phyloP scores from a whole-genome alignment of 805 yeast genomes.

The Saccharomycopsis schoenii region DNA sequence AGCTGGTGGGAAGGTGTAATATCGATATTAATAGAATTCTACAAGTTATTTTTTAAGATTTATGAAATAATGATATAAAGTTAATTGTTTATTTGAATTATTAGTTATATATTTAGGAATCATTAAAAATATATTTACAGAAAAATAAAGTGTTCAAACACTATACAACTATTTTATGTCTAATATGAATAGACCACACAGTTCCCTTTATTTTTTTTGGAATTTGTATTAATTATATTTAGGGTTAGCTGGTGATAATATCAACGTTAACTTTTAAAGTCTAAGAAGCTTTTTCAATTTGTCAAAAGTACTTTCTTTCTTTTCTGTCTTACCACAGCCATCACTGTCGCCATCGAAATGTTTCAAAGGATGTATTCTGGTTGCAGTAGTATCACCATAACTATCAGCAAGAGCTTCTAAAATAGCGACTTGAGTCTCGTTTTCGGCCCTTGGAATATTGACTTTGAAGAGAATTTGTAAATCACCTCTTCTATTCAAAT shows the following conservation, averaged over 20 bases:
- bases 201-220: not conserved
- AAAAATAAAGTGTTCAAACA: not conserved
- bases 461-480: slow-evolving; percentile 67
- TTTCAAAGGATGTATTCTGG: slow-evolving; percentile 46
- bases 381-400: slow-evolving; percentile 70
- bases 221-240: not conserved
- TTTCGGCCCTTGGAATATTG: slow-evolving; percentile 60
- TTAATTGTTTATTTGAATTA: not conserved
- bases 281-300: slow-evolving; percentile 14
- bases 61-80: not conserved
- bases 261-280: not conserved
- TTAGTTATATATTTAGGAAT: not conserved
- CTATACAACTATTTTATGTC: not conserved
- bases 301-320: slow-evolving; percentile 14
- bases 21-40: no score
- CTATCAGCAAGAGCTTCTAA: slow-evolving; percentile 94
- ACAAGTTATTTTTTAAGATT: no score
- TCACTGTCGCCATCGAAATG: slow-evolving; percentile 2
- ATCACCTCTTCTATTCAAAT: slow-evolving; percentile 60
- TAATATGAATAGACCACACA: not conserved
- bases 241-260: not conserved
- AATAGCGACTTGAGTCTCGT: slow-evolving; percentile 78
- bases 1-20: not conserved
- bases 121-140: not conserved
- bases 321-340: not conserved